Conservation (phyloP, 345 rosid genomes). For the Stellera chamaejasme region DNA sequence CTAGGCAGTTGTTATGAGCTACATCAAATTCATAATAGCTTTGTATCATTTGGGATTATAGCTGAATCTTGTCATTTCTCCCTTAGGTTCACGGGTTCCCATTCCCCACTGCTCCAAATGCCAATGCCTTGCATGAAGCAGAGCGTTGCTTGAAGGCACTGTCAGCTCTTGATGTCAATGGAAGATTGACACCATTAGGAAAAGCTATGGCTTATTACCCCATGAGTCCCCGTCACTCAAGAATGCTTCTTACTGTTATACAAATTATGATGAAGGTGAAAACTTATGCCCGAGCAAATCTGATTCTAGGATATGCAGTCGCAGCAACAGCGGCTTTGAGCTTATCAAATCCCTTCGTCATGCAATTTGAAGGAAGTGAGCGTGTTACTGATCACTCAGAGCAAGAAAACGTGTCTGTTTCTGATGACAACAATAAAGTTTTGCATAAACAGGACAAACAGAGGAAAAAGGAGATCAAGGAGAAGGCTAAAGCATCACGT, state of each 20-base stretch:
- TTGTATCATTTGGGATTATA: not conserved
- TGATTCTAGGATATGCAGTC: slow-evolving; percentile 64
- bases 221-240: slow-evolving; percentile 86
- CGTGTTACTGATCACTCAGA: slow-evolving; percentile 20
- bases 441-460: slow-evolving; percentile 40
- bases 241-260: slow-evolving; percentile 81
- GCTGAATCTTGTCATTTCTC: not conserved
- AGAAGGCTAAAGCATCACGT: slow-evolving; percentile 38
- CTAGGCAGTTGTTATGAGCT: not conserved
- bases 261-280: slow-evolving; percentile 36
- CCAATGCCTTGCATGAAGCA: slow-evolving; percentile 56
- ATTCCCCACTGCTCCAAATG: slow-evolving; percentile 81
- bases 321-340: slow-evolving; percentile 83
- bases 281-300: slow-evolving; percentile 42
- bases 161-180: slow-evolving; percentile 62
- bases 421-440: slow-evolving; percentile 12
- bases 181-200: slow-evolving; percentile 64
- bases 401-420: slow-evolving; percentile 14
- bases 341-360: slow-evolving; percentile 64
- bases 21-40: not conserved
- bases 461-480: slow-evolving; percentile 51
- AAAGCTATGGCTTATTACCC: slow-evolving; percentile 86
- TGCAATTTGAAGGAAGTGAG: slow-evolving; percentile 40
- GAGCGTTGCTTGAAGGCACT: slow-evolving; percentile 63
- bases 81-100: slow-evolving; percentile 81